phyloP scores from a whole-genome alignment of 305 asterid genomes.

The Fraxinus velutina region DNA sequence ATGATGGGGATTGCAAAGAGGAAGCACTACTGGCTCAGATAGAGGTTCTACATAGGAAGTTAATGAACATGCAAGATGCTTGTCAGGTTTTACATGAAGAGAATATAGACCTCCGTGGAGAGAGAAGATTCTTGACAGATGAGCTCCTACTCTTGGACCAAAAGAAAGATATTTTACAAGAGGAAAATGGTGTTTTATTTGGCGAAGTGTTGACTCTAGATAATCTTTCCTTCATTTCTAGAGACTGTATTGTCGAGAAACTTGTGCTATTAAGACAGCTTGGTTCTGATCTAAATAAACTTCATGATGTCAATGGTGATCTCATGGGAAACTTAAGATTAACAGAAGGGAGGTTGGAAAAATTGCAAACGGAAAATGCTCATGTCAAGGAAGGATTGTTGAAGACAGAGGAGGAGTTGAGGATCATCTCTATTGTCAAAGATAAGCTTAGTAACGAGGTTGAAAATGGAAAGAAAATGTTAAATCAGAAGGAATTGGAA shows the following conservation, averaged over 20 bases:
- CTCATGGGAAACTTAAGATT: conserved; percentile 44
- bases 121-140: conserved; percentile 45
- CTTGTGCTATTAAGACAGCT: conserved; percentile 41
- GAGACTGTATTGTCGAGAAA: conserved; percentile 55
- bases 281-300: conserved; percentile 38
- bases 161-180: conserved; percentile 44
- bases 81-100: conserved; percentile 46
- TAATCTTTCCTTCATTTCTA: conserved; percentile 47
- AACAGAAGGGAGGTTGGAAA: conserved; percentile 49
- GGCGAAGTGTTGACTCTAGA: conserved; percentile 49
- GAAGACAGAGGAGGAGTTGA: conserved; percentile 52
- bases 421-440: conserved; percentile 28
- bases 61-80: conserved; percentile 39
- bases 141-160: conserved; percentile 40
- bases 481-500: conserved; percentile 42
- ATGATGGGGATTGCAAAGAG: conserved; percentile 48
- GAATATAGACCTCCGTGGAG: conserved; percentile 38
- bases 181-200: conserved; percentile 47
- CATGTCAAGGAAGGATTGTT: conserved; percentile 49
- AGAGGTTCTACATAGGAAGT: conserved; percentile 41
- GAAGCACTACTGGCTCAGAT: conserved; percentile 39
- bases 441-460: conserved; percentile 43
- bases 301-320: conserved; percentile 40
- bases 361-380: conserved; percentile 48
- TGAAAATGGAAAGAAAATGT: conserved; percentile 34